Conservation (phyloP, 2,329 filamentous ascomycete genomes). For the Cyphellophora attinorum region DNA sequence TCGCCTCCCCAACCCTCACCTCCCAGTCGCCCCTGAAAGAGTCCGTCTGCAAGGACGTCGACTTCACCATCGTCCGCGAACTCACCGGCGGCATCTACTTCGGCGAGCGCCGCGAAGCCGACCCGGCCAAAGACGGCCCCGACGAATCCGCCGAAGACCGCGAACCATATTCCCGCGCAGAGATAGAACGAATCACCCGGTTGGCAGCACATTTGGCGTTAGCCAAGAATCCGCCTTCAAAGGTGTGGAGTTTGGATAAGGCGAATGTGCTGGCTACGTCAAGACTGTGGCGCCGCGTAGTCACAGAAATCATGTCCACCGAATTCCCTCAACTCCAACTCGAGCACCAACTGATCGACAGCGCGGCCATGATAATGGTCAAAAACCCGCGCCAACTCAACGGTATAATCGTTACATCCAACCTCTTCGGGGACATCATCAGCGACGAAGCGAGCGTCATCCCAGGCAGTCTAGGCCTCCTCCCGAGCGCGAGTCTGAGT, state of each 20-base stretch:
- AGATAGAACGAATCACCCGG: constrained; percentile 81
- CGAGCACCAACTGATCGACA: constrained; percentile 87
- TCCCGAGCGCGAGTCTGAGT: constrained; percentile 79
- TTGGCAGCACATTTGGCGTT: constrained; percentile 74
- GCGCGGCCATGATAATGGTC: constrained; percentile 94
- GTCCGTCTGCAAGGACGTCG: constrained; percentile 71
- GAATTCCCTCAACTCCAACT: constrained; percentile 84
- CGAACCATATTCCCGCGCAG: constrained; percentile 72
- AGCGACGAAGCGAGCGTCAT: constrained; percentile 92
- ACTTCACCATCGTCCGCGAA: constrained; percentile 90
- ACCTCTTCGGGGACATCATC: constrained; percentile 93
- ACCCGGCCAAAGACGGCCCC: constrained; percentile 54
- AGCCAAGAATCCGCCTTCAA: constrained; percentile 62
- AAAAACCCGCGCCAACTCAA: constrained; percentile 85
- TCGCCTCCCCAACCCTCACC: constrained; percentile 77
- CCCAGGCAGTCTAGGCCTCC: constrained; percentile 75
- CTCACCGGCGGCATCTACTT: constrained; percentile 93
- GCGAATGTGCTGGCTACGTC: constrained; percentile 91
- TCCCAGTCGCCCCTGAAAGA: constrained; percentile 80
- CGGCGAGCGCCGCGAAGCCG: constrained; percentile 69
- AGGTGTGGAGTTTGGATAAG: constrained; percentile 86
- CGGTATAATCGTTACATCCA: constrained; percentile 84
- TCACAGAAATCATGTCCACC: constrained; percentile 71
- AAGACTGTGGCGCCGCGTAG: constrained; percentile 78
- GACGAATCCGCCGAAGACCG: constrained; percentile 61